Conservation (phyloP, 2,329 filamentous ascomycete genomes). For the Macrophomina phaseolina region DNA sequence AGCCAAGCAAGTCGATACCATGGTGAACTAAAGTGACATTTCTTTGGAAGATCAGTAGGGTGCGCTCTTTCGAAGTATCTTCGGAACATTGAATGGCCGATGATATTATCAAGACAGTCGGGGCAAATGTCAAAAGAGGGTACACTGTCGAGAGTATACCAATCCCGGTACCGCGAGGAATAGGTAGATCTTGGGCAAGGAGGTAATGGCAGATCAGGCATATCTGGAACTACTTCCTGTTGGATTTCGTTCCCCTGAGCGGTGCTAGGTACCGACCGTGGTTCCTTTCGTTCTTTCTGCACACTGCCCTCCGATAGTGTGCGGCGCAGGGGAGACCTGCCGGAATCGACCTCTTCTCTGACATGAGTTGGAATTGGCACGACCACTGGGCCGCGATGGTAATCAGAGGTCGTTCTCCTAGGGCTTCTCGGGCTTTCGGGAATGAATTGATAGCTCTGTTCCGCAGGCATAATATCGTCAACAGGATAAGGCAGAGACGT, state of each 20-base stretch:
- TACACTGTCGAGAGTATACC: conserved; percentile 76
- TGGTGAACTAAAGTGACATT: conserved; percentile 79
- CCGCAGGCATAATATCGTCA: conserved; percentile 53
- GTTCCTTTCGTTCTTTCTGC: background rate
- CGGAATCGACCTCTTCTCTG: conserved; percentile 8
- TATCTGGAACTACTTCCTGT: background rate
- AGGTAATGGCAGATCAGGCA: conserved; percentile 52
- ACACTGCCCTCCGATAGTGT: conserved; percentile 21
- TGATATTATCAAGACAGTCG: conserved; percentile 74
- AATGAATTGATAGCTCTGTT: conserved; percentile 48
- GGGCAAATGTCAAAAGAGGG: conserved; percentile 82
- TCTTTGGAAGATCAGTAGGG: conserved; percentile 62
- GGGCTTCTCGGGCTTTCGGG: conserved; percentile 27
- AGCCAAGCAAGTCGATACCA: conserved; percentile 89
- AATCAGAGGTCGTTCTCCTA: conserved; percentile 8
- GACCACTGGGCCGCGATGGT: background rate
- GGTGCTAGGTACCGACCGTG: background rate
- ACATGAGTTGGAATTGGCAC: conserved; percentile 18
- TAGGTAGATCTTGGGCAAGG: conserved; percentile 72
- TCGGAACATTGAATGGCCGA: conserved; percentile 70
- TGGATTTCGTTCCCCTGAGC: background rate
- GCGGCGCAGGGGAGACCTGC: conserved; percentile 12
- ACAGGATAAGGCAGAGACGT: conserved; percentile 52
- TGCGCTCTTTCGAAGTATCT: conserved; percentile 69
- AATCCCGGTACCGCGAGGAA: conserved; percentile 71